phyloP scores from a whole-genome alignment of 805 yeast genomes.

The Kuraishia cidri region DNA sequence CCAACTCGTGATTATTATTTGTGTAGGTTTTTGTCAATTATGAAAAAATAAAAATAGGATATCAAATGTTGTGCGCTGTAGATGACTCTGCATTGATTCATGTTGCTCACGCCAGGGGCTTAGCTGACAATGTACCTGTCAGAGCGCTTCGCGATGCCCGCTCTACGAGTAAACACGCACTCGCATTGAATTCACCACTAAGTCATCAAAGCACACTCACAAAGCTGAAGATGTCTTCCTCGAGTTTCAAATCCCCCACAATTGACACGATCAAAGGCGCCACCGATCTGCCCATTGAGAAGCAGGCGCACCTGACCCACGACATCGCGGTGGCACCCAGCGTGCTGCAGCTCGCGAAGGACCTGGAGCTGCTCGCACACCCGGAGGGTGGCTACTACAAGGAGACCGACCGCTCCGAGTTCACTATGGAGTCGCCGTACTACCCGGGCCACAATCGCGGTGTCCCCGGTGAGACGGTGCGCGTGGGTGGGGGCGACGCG shows the following conservation, averaged over 20 bases:
- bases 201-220: no score
- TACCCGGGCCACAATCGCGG: no score
- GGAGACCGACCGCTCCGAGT: conserved; percentile 47
- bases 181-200: no score
- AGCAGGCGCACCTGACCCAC: background rate
- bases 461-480: conserved; percentile 11
- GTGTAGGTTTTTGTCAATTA: background rate
- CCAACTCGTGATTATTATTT: conserved; percentile 33
- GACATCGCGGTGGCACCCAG: background rate
- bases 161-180: no score
- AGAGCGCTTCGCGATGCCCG: no score
- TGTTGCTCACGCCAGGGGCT: no score
- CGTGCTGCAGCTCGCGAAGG: conserved; percentile 19
- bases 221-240: no score
- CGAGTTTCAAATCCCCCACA: no score
- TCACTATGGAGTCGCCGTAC: conserved; percentile 28
- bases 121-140: no score
- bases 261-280: conserved; percentile 1
- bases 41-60: background rate
- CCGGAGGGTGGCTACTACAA: conserved; percentile 50
- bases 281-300: background rate
- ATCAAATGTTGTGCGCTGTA: background rate
- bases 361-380: conserved; percentile 29
- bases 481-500: conserved; percentile 7
- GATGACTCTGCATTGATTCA: background rate